Conservation (phyloP, 2,329 filamentous ascomycete genomes). For the Fusarium musae region DNA sequence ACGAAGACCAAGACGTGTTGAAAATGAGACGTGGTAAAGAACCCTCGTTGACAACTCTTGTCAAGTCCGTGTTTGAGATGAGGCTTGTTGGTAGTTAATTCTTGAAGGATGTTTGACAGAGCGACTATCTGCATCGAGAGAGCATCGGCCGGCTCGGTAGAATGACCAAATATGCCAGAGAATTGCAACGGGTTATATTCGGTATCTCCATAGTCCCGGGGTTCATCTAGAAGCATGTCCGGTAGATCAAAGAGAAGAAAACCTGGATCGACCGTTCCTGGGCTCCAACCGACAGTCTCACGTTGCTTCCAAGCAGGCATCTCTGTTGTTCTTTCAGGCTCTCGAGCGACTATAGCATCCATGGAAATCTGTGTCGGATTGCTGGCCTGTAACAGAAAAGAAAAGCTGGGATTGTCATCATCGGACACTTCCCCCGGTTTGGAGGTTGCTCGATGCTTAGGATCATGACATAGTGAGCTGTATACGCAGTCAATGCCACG, state of each 20-base stretch:
- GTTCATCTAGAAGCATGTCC: slow-evolving; percentile 13
- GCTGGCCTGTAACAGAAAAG: slow-evolving; percentile 13
- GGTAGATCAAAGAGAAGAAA: slow-evolving; percentile 19
- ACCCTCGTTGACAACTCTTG: neutral
- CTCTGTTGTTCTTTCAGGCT: slow-evolving; percentile 15
- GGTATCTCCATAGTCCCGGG: accelerated
- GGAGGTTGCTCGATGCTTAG: neutral
- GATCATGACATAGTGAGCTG: slow-evolving; percentile 12
- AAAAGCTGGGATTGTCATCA: neutral
- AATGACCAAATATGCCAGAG: neutral
- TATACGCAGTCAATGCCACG: slow-evolving; percentile 11
- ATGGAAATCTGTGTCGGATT: slow-evolving; percentile 14
- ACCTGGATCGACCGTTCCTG: slow-evolving; percentile 8
- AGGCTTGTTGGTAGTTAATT: neutral
- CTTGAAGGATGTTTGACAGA: neutral
- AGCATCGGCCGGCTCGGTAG: neutral
- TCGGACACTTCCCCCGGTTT: neutral
- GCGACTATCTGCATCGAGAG: neutral
- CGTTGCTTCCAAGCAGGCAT: slow-evolving; percentile 4
- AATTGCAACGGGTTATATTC: accelerated
- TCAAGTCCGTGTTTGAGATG: slow-evolving; percentile 2
- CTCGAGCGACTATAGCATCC: slow-evolving; percentile 1
- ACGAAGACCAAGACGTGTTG: neutral
- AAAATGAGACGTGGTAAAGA: slow-evolving; percentile 16
- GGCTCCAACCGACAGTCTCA: neutral